These are phyloP conservation scores for Trichopus zeylanicus DNA, from an alignment of 116 monocot species.

Conservation along the genomic window DNA sequence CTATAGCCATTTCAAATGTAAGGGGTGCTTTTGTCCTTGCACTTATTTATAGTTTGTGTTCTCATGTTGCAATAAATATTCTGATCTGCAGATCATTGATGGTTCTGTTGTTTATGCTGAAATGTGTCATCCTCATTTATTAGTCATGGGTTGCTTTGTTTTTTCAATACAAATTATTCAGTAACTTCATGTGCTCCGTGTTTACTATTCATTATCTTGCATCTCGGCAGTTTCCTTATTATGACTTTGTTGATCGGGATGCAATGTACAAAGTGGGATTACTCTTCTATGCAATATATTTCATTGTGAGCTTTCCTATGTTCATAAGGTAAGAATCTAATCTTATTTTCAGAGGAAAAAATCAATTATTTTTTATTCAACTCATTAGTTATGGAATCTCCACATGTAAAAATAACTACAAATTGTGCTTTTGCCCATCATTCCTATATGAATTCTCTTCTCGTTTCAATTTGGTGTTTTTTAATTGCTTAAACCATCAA, in stretches of 20 bases:
- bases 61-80: no score
- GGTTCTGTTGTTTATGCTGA: no score
- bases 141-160: no score
- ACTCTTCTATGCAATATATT: constrained; percentile 96
- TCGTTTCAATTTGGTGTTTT: background rate
- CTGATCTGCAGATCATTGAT: no score
- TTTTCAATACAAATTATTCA: no score
- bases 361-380: background rate
- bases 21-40: constrained; percentile 6
- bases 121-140: no score
- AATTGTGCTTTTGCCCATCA: no score
- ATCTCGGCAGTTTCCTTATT: constrained; percentile 92
- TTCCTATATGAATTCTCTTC: background rate
- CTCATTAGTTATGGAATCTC: no score
- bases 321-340: constrained; percentile 66
- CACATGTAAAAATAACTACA: no score
- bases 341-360: background rate
- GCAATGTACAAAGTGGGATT: constrained; percentile 94
- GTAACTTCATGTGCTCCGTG: no score
- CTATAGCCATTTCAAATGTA: constrained; percentile 93
- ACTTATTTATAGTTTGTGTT: background rate
- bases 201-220: no score
- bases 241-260: constrained; percentile 77
- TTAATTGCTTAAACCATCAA: no score
- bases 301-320: constrained; percentile 99